These are phyloP conservation scores for Cajanus cajan DNA, from an alignment of 306 rosid species.

Conservation along the genomic window DNA sequence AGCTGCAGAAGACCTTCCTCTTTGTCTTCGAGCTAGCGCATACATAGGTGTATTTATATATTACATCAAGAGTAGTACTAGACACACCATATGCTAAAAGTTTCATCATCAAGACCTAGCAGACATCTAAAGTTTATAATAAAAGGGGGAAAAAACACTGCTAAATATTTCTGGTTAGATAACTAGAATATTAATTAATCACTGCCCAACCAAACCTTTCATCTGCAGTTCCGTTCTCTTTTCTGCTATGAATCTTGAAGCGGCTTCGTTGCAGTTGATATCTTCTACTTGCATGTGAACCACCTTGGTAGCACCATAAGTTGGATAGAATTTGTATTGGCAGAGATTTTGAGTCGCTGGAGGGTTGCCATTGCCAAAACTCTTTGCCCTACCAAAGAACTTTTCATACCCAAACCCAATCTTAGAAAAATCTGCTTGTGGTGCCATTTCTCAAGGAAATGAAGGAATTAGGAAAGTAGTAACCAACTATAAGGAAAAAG, in stretches of 20 bases:
- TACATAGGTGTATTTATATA: neutral
- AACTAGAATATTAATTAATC: neutral
- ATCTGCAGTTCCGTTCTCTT: slow-evolving; percentile 25
- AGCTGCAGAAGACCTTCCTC: slow-evolving; percentile 32
- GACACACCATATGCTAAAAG: neutral
- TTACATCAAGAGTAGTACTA: neutral
- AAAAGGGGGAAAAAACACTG: neutral
- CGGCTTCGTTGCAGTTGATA: slow-evolving; percentile 44
- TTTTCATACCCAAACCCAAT: slow-evolving; percentile 40
- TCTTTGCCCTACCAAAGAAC: slow-evolving; percentile 39
- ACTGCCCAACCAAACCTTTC: slow-evolving; percentile 45
- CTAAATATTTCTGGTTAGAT: slow-evolving; percentile 11
- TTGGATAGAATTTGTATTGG: slow-evolving; percentile 45
- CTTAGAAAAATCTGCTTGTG: slow-evolving; percentile 36
- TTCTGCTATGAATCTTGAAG: slow-evolving; percentile 37
- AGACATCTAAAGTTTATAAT: neutral
- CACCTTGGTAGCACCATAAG: slow-evolving; percentile 31
- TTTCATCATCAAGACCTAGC: slow-evolving; percentile 12
- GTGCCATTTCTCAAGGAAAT: slow-evolving; percentile 39
- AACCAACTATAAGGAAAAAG: neutral
- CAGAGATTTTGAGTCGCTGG: slow-evolving; percentile 33
- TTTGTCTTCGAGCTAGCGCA: slow-evolving; percentile 35
- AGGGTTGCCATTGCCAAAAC: slow-evolving; percentile 14
- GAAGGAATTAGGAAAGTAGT: neutral
- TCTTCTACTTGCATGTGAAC: slow-evolving; percentile 40